Evolutionary conservation across 495 filamentous ascomycete genomes (phyloP).

Genomic region (Penicillium herquei): DNA sequence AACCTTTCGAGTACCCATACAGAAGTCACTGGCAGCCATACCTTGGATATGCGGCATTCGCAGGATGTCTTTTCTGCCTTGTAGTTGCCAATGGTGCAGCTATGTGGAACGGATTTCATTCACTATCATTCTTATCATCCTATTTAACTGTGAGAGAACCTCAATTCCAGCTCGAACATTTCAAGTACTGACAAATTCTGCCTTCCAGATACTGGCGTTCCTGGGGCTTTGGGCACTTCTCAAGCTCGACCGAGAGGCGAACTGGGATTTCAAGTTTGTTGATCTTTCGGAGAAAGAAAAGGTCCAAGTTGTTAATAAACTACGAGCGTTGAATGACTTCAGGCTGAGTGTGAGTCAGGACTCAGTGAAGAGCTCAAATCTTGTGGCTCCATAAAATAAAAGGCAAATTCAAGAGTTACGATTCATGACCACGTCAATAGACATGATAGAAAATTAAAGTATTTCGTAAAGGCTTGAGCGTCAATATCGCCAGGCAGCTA

Average conservation of each 20-base stretch:
- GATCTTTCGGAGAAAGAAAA: neutral
- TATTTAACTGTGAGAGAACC: neutral
- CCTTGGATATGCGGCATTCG: constrained; percentile 32
- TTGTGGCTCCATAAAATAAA: no score
- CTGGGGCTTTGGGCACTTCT: neutral
- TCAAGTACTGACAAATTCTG: neutral
- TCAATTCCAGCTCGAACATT: neutral
- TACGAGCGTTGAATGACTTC: neutral
- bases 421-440: no score
- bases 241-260: neutral
- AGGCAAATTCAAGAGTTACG: no score
- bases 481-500: no score
- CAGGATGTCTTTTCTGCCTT: constrained; percentile 38
- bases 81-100: constrained; percentile 37
- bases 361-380: no score
- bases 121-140: neutral
- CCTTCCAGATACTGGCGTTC: neutral
- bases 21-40: constrained; percentile 42
- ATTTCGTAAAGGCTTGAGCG: no score
- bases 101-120: constrained; percentile 27
- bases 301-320: neutral
- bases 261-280: neutral
- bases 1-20: constrained; percentile 32
- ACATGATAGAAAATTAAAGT: no score
- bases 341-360: no score